phyloP scores from a whole-genome alignment of 2,329 filamentous ascomycete genomes.

The Blastomyces gilchristii region DNA sequence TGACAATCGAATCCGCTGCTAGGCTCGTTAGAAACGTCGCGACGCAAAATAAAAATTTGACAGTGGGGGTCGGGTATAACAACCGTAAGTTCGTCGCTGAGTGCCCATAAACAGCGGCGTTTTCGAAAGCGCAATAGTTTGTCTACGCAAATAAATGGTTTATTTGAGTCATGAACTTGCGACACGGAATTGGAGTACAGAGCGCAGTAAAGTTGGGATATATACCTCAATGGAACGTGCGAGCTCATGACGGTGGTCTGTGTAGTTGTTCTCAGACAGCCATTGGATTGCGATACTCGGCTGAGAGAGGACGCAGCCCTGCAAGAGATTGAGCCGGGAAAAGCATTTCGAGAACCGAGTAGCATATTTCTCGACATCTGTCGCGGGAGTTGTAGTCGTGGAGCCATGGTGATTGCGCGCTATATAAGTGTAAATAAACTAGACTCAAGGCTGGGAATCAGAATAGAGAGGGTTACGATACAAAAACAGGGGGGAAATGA shows the following conservation, averaged over 20 bases:
- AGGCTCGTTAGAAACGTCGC: conserved; percentile 13
- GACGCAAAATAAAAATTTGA: background rate
- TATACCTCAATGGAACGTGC: conserved; percentile 3
- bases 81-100: conserved; percentile 6
- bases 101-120: background rate
- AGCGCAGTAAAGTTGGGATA: background rate
- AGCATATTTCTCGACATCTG: conserved; percentile 21
- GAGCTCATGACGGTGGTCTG: background rate
- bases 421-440: background rate
- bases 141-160: background rate
- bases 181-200: background rate
- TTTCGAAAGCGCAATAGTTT: background rate
- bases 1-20: conserved; percentile 68
- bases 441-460: background rate
- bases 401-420: conserved; percentile 26
- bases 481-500: background rate
- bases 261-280: background rate
- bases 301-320: conserved; percentile 5
- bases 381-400: conserved; percentile 30
- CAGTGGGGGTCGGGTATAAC: background rate
- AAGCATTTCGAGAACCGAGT: conserved; percentile 11
- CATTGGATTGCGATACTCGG: background rate
- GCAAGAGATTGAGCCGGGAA: background rate
- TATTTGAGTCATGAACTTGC: background rate
- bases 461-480: background rate